Percentiles rank a stretch among this genome's conserved stretches.
Evolutionary conservation across 2,329 filamentous ascomycete species (phyloP).

Genomic region (Fusarium vanettenii): DNA sequence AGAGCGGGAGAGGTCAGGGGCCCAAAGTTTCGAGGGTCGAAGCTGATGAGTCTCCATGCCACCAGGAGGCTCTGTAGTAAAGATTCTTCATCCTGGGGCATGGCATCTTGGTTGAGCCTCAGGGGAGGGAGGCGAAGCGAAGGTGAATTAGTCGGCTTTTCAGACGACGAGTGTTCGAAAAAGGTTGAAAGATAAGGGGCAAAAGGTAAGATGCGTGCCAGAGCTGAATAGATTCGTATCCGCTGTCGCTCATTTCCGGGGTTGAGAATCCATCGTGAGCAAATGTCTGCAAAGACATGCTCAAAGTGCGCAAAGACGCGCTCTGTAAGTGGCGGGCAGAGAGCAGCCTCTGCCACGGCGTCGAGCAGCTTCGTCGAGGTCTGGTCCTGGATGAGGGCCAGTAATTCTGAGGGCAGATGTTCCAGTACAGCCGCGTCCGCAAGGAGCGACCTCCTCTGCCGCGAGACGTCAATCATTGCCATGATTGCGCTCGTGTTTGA

Average conservation of each 20-base stretch:
- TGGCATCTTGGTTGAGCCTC: constrained; percentile 44
- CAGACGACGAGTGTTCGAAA: constrained; percentile 57
- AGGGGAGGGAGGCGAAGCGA: constrained; percentile 47
- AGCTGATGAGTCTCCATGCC: constrained; percentile 82
- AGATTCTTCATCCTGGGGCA: constrained; percentile 33
- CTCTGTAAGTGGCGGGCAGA: constrained; percentile 77
- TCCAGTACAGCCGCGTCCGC: constrained; percentile 64
- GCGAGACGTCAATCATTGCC: constrained; percentile 66
- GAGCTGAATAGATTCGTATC: constrained; percentile 71
- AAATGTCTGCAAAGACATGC: constrained; percentile 82
- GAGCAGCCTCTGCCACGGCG: constrained; percentile 74
- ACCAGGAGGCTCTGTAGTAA: constrained; percentile 54
- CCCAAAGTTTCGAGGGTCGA: constrained; percentile 77
- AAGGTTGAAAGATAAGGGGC: constrained; percentile 83
- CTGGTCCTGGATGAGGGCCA: constrained; percentile 73
- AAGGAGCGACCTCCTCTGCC: constrained; percentile 67
- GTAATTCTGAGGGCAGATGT: constrained; percentile 76
- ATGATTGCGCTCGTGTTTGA: constrained; percentile 56
- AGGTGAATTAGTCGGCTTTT: constrained; percentile 31
- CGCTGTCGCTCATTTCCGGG: constrained; percentile 52
- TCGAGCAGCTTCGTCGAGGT: constrained; percentile 76
- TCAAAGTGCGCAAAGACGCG: constrained; percentile 80
- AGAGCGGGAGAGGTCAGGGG: constrained; percentile 72
- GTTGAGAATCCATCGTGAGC: constrained; percentile 78
- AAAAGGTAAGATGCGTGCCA: constrained; percentile 84